phyloP scores from a whole-genome alignment of 345 rosid genomes.

The Rhizophora mangle region DNA sequence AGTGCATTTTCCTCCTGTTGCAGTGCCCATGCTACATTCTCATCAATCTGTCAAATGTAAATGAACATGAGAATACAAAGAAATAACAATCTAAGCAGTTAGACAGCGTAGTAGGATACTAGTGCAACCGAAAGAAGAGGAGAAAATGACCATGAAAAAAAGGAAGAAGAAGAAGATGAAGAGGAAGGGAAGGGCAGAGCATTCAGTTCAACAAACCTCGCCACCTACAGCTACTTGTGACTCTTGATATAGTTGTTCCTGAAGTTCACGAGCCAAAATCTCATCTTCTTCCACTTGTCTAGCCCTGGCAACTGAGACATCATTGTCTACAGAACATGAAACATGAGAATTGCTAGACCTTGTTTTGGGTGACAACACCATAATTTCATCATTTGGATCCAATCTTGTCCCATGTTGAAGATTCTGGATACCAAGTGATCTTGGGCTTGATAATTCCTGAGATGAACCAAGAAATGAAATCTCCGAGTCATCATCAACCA shows the following conservation, averaged over 20 bases:
- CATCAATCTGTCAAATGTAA: conserved; percentile 49
- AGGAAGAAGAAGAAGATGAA: background rate
- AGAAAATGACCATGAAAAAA: too few relatives aligned
- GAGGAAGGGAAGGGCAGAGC: background rate
- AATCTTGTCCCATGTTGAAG: conserved; percentile 27
- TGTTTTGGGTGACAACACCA: conserved; percentile 42
- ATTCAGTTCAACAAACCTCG: conserved; percentile 40
- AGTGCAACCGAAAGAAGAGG: background rate
- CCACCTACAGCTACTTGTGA: conserved; percentile 26
- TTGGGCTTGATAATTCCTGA: conserved; percentile 52
- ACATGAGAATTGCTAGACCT: conserved; percentile 21
- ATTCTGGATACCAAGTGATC: conserved; percentile 43
- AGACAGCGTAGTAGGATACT: background rate
- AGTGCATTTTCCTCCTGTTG: conserved; percentile 56
- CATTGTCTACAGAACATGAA: conserved; percentile 28
- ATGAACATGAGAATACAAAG: conserved; percentile 5
- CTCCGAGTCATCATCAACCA: conserved; percentile 41
- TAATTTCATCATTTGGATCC: conserved; percentile 41
- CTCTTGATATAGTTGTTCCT: conserved; percentile 81
- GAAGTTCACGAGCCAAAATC: conserved; percentile 78
- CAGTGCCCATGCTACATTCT: conserved; percentile 51
- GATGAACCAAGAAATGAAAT: conserved; percentile 51
- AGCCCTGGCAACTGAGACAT: conserved; percentile 48
- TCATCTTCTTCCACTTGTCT: conserved; percentile 95
- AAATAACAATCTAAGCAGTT: conserved; percentile 4